Evolutionary conservation across 1,284 basidiomycete species (phyloP).

Genomic region (Microbotryum silenes-acaulis): DNA sequence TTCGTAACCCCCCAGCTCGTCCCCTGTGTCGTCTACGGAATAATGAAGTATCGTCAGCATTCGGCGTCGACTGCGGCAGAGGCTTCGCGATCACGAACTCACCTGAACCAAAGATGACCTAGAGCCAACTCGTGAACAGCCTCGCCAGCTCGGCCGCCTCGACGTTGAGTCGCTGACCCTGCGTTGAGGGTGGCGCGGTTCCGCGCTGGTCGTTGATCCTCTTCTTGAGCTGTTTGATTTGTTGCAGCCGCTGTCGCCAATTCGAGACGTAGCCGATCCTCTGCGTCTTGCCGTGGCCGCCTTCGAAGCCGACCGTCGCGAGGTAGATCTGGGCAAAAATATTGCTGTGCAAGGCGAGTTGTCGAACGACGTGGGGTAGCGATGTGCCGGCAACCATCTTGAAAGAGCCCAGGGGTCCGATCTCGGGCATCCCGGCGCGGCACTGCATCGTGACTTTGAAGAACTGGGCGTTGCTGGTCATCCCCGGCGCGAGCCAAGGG

Average conservation of each 20-base stretch:
- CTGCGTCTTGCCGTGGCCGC: constrained; percentile 36
- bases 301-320: constrained; percentile 61
- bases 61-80: no score
- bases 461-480: constrained; percentile 72
- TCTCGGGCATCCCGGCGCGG: constrained; percentile 78
- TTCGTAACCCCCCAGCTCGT: no score
- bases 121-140: constrained; percentile 26
- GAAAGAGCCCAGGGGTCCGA: constrained; percentile 80
- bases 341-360: constrained; percentile 74
- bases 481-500: constrained; percentile 35
- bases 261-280: constrained; percentile 75
- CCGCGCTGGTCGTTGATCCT: constrained; percentile 16
- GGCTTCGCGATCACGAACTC: background rate
- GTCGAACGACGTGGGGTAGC: constrained; percentile 72
- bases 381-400: constrained; percentile 82
- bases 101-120: background rate
- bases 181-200: background rate
- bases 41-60: no score
- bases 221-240: constrained; percentile 51
- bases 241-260: constrained; percentile 71
- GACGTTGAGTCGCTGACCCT: constrained; percentile 15
- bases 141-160: constrained; percentile 26
- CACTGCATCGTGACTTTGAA: constrained; percentile 67
- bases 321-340: constrained; percentile 80
- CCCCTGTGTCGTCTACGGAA: no score